phyloP scores from a whole-genome alignment of 2,329 filamentous ascomycete species.

The Xylariaceae sp. region DNA sequence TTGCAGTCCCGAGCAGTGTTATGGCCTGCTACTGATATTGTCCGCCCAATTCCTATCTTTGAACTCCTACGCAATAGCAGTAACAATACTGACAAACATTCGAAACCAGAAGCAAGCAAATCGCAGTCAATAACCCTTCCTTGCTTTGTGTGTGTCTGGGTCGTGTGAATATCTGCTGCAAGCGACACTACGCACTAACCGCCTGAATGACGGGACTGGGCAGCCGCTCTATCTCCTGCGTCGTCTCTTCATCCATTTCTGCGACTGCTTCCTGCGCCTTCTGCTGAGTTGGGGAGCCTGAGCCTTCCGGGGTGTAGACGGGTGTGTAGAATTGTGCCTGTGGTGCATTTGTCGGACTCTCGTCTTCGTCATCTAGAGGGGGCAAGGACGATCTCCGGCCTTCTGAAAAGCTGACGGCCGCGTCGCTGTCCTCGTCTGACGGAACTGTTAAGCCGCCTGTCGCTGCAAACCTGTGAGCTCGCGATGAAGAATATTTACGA shows the following conservation, averaged over 20 bases:
- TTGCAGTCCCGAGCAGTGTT: conserved; percentile 15
- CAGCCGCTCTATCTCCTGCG: conserved; percentile 30
- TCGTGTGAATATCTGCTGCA: background rate
- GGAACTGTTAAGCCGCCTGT: conserved; percentile 50
- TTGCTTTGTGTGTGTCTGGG: background rate
- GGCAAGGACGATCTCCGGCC: conserved; percentile 59
- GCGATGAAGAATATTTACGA: conserved; percentile 59
- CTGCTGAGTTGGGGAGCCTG: conserved; percentile 35
- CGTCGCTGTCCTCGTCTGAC: conserved; percentile 63
- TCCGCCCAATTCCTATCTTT: conserved; percentile 13
- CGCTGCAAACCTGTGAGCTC: conserved; percentile 47
- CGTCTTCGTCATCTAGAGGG: conserved; percentile 43
- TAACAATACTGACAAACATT: conserved; percentile 8
- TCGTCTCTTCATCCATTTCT: conserved; percentile 23
- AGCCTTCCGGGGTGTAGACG: conserved; percentile 48
- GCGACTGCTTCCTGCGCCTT: conserved; percentile 27
- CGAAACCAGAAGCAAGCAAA: conserved; percentile 9
- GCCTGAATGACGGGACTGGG: conserved; percentile 40
- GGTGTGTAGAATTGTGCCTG: conserved; percentile 46
- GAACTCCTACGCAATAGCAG: conserved; percentile 22
- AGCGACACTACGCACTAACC: conserved; percentile 35
- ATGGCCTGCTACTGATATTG: conserved; percentile 1
- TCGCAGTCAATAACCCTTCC: conserved; percentile 3
- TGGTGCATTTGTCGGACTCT: conserved; percentile 18
- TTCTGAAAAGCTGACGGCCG: conserved; percentile 62